Base-by-base conservation (phyloP, 345 rosid genomes). In the Brassica carinata region DNA sequence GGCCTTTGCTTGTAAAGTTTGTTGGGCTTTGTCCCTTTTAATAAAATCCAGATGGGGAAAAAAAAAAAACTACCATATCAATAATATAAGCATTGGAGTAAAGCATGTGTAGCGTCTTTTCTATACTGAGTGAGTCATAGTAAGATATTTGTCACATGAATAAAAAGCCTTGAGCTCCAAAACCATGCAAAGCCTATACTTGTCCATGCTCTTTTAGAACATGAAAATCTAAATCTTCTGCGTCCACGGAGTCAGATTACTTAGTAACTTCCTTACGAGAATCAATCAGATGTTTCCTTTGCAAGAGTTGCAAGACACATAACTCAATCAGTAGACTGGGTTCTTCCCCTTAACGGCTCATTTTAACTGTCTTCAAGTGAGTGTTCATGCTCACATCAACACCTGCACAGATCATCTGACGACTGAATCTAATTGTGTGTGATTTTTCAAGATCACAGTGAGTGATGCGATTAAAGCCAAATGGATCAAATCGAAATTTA, bases 341-440 rank as follows among this genome's bases (percentile, higher is more conserved):
- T 92, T 92, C 74, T 92, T 91, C 76, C 99, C 99, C 86, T 94
- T 96, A 67, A 96, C 26, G 79, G 3, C 89, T 94, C 66, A 96
- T 90, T 77, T 96, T 92, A 82, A 96, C 99, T 0, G 94, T 88
- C 86, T 94, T 96, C 86, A 96, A 85, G 87, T 94, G 99, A 18
- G 99, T 96, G 64, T 96, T 96, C 97, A 96, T 94, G 68, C 98
- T 96, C 79, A 94, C 87, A 83, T 96, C 99, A 64, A 96, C 98
- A 83, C 99, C 98, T 23, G 26, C 26, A 23, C 26, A 23, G 26
- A 23, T 23, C 26, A 23, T 23, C 26, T 23, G 26, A 23, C 26
- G 26, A 23, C 26, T 23, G 26, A 23, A 23, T 23, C 26, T 23
- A 23, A 23, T 23, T 23, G 26, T 23, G 26, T 23, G 26, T 1